Evolutionary conservation across 1,139 yeast species (phyloP), one percentile per base, ranked within the genome.

Genomic region (Taphrina sp.): DNA sequence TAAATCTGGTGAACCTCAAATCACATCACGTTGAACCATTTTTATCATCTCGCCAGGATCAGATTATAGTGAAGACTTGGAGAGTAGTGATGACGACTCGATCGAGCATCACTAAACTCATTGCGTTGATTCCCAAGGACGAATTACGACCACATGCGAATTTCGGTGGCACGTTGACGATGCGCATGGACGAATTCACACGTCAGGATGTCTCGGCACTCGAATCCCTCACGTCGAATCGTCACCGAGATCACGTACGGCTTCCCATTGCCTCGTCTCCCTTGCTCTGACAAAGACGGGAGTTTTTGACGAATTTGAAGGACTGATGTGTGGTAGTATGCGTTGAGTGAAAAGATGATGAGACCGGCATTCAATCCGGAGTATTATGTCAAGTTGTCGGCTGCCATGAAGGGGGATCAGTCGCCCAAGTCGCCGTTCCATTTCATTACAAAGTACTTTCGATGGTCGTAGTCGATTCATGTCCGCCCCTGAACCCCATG

Each of bases 301-400:
- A n/a, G n/a, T n/a, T n/a, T n/a, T n/a, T n/a, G n/a, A n/a, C n/a
- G n/a, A 26, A 12, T 12, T 7, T 7, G 31, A 26, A 12, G 31
- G 7, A 12, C 31, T 26, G 12, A 26, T 26, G 31, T 10, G n/a
- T 8, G 8, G 10, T 16, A 49, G 54, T 38, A 39, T 39, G 46
- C 54, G 5, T 19, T 49, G 26, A 38, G 46, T n/a, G 44, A 39
- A 34, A 49, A 49, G 19, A 22, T 49, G 39, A 39, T 49, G 54
- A 34, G 54, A 12, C 54, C 54, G 10, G 46, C 54, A n/a, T 49
- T 49, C 54, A 49, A 49, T 23, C 54, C 45, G 16, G 44, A 49
- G 7, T 49, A 49, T 20, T 49, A 49, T 33, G 35, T 28, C 10
- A 35, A 37, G n/a, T 26, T 49, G 5, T 34, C 34, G 35, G 45